Conservation (phyloP, 768 basidiomycete species). For the Boletus vermiculosoides region DNA sequence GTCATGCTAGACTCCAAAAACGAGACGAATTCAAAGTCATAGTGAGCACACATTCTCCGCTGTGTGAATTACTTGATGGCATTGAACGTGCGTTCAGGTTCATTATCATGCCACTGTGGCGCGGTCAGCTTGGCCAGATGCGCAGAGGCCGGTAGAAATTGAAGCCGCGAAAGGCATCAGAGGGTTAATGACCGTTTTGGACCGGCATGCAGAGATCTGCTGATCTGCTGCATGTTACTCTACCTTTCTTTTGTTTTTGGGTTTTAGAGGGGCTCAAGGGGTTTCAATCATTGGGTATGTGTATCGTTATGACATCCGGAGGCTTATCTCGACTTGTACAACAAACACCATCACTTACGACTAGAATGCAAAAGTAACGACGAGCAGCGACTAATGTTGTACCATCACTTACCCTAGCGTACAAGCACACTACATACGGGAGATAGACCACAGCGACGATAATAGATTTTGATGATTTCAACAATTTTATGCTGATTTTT, state of each 20-base stretch:
- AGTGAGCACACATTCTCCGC: slow-evolving; percentile 20
- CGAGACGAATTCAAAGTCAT: slow-evolving; percentile 35
- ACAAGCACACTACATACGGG: slow-evolving; percentile 9
- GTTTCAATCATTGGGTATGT: slow-evolving; percentile 19
- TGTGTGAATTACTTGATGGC: slow-evolving; percentile 8
- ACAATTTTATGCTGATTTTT: slow-evolving; percentile 38
- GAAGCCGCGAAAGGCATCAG: slow-evolving; percentile 35
- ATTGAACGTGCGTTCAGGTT: slow-evolving; percentile 27
- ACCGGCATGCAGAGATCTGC: slow-evolving; percentile 31
- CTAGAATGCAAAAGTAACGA: slow-evolving; percentile 11
- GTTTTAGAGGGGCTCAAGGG: slow-evolving; percentile 16
- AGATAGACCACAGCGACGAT: slow-evolving; percentile 7
- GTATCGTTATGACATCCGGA: slow-evolving; percentile 19
- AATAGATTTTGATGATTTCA: slow-evolving; percentile 8
- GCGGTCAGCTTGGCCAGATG: slow-evolving; percentile 35
- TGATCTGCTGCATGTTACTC: slow-evolving; percentile 7
- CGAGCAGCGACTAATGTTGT: slow-evolving; percentile 28
- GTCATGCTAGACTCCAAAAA: slow-evolving; percentile 30
- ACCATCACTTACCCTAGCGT: slow-evolving; percentile 26
- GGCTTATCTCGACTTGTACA: slow-evolving; percentile 14
- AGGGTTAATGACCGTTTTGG: slow-evolving; percentile 38
- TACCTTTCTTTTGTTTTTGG: not conserved
- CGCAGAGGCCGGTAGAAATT: slow-evolving; percentile 37
- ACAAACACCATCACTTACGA: slow-evolving; percentile 14
- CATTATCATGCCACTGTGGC: slow-evolving; percentile 37